Evolutionary conservation across 2,329 filamentous ascomycete genomes (phyloP).

Genomic region (Magnaporthales sp.): DNA sequence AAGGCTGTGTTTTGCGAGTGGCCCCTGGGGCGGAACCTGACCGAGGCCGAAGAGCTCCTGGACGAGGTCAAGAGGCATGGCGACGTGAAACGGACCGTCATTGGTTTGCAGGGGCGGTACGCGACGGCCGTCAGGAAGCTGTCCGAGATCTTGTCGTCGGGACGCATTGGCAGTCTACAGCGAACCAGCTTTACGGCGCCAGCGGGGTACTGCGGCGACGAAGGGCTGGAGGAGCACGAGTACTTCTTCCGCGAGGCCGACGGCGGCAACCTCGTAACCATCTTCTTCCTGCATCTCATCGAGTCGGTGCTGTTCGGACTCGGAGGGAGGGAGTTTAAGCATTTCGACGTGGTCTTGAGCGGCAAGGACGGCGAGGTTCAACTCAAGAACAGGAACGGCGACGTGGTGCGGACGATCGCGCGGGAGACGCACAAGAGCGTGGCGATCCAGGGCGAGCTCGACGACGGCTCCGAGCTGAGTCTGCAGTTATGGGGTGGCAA

Average conservation of each 20-base stretch:
- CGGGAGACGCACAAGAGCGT: constrained; percentile 15
- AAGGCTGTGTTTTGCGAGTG: constrained; percentile 49
- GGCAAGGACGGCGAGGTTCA: constrained; percentile 32
- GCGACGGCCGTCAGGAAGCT: constrained; percentile 34
- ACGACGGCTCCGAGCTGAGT: constrained; percentile 24
- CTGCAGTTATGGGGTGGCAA: constrained; percentile 37
- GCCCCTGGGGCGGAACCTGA: constrained; percentile 39
- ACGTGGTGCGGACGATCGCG: not conserved
- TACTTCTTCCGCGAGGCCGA: constrained; percentile 41
- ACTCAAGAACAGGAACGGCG: constrained; percentile 14
- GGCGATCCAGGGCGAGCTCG: constrained; percentile 18
- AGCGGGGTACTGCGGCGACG: constrained; percentile 27
- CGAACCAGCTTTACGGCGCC: constrained; percentile 34
- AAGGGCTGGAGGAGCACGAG: constrained; percentile 23
- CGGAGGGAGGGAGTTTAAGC: constrained; percentile 28
- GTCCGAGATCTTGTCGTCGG: constrained; percentile 31
- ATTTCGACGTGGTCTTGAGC: constrained; percentile 30
- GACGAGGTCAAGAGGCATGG: constrained; percentile 21
- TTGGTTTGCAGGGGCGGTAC: constrained; percentile 42
- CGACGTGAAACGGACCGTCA: constrained; percentile 24
- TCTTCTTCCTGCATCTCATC: constrained; percentile 33
- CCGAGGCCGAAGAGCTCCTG: constrained; percentile 30
- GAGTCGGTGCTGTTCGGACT: constrained; percentile 36
- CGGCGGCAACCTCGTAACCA: constrained; percentile 36
- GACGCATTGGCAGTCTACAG: constrained; percentile 41